These are phyloP conservation scores for Blastobotrys chiropterorum DNA, from an alignment of 805 yeast species.

Conservation along the genomic window DNA sequence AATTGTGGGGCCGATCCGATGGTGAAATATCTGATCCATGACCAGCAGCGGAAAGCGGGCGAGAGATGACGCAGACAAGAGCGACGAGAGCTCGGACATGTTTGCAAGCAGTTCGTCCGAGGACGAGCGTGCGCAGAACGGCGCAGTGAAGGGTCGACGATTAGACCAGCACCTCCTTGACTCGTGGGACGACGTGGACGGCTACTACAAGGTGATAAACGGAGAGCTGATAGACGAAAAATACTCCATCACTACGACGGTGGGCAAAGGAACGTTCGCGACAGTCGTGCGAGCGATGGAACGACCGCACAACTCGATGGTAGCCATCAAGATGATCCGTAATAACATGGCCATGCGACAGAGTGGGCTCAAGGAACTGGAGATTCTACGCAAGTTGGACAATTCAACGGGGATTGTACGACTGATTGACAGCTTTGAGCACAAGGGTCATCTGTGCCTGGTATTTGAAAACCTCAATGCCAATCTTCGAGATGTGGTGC, in stretches of 20 bases:
- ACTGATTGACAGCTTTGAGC: constrained; percentile 70
- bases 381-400: constrained; percentile 60
- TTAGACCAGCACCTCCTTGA: constrained; percentile 24
- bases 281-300: constrained; percentile 30
- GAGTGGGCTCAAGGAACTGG: constrained; percentile 74
- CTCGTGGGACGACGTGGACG: constrained; percentile 32
- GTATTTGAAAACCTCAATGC: constrained; percentile 79
- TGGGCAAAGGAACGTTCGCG: constrained; percentile 33
- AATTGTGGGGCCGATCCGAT: too few relatives aligned
- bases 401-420: constrained; percentile 65
- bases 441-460: constrained; percentile 79
- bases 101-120: not conserved
- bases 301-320: constrained; percentile 21
- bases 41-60: too few relatives aligned
- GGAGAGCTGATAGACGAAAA: constrained; percentile 30
- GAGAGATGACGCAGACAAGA: too few relatives aligned
- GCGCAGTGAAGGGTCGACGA: too few relatives aligned
- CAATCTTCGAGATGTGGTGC: constrained; percentile 65
- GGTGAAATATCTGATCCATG: too few relatives aligned
- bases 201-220: constrained; percentile 29
- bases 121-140: too few relatives aligned
- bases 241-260: constrained; percentile 24
- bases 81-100: not conserved
- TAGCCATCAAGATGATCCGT: constrained; percentile 56
- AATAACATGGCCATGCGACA: constrained; percentile 59